Percentiles rank a stretch among this genome's conserved stretches.
phyloP scores from a whole-genome alignment of 2,329 filamentous ascomycete genomes.

The Botrytis sinoallii region DNA sequence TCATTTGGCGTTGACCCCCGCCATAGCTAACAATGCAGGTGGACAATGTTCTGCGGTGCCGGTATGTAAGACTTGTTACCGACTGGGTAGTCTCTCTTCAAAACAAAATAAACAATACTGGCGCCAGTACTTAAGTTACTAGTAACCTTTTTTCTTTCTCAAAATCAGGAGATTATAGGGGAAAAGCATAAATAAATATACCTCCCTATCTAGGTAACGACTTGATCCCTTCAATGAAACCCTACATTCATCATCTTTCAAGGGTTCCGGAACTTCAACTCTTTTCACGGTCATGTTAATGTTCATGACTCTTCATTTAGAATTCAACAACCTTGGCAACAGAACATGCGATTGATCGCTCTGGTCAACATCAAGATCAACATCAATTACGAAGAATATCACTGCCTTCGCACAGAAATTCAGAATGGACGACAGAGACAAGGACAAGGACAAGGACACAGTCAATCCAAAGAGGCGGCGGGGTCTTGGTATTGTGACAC shows the following conservation, averaged over 20 bases:
- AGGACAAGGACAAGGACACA: conserved; percentile 13
- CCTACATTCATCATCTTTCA: background rate
- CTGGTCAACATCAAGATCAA: background rate
- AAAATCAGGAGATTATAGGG: background rate
- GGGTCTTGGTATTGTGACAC: conserved; percentile 35
- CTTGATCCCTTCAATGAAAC: background rate
- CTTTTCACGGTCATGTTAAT: conserved; percentile 7
- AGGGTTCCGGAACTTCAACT: background rate
- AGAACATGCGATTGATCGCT: background rate
- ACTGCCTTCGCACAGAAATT: background rate
- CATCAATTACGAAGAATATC: background rate
- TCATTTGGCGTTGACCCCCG: background rate
- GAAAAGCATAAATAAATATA: background rate
- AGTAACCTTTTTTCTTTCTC: background rate
- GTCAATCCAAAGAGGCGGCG: conserved; percentile 33
- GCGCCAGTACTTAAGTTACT: background rate
- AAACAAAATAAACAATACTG: background rate
- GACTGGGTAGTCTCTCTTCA: background rate
- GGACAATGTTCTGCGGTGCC: background rate
- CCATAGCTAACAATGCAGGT: background rate
- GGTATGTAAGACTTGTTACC: background rate
- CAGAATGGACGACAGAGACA: conserved; percentile 18
- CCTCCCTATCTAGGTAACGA: background rate
- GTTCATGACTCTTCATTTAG: background rate
- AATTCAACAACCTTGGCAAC: background rate